phyloP scores from a whole-genome alignment of 352 stramenopile genomes.

The Poterioochromonas sp. region DNA sequence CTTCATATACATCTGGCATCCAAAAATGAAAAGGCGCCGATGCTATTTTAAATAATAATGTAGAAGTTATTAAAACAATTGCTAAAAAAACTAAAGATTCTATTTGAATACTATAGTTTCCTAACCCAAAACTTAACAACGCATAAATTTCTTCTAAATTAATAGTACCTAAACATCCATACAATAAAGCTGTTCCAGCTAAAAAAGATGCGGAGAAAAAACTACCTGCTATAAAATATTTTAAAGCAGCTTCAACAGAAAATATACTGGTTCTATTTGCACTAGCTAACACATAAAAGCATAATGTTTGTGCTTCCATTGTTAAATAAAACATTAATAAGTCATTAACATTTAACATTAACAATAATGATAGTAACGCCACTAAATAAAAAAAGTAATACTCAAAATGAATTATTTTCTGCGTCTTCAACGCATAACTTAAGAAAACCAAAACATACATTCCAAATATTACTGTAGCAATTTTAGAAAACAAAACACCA shows the following conservation, averaged over 20 bases:
- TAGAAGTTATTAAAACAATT: conserved; percentile 49
- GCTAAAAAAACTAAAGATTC: conserved; percentile 45
- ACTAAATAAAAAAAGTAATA: conserved; percentile 23
- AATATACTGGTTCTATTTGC: conserved; percentile 9
- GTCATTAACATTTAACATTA: conserved; percentile 24
- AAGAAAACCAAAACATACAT: conserved; percentile 32
- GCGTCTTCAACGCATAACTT: conserved; percentile 21
- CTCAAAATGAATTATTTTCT: conserved; percentile 31
- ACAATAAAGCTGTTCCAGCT: conserved; percentile 14
- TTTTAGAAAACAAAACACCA: conserved; percentile 32
- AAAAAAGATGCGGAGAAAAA: conserved; percentile 26
- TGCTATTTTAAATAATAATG: conserved; percentile 48
- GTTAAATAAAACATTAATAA: conserved; percentile 25
- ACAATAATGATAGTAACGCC: conserved; percentile 12
- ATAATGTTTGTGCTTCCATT: conserved; percentile 26
- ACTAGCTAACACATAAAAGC: conserved; percentile 25
- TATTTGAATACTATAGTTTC: conserved; percentile 33
- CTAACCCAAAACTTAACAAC: conserved; percentile 26
- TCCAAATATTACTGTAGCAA: conserved; percentile 31
- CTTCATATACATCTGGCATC: conserved; percentile 29
- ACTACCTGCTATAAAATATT: conserved; percentile 28
- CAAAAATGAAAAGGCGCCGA: conserved; percentile 32
- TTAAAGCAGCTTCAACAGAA: conserved; percentile 28
- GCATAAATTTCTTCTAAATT: conserved; percentile 25
- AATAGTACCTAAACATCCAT: conserved; percentile 27